Percentiles rank a stretch among this genome's conserved stretches.
Conservation (phyloP, 2,329 filamentous ascomycete species). For the Conoideocrella luteorostrata region DNA sequence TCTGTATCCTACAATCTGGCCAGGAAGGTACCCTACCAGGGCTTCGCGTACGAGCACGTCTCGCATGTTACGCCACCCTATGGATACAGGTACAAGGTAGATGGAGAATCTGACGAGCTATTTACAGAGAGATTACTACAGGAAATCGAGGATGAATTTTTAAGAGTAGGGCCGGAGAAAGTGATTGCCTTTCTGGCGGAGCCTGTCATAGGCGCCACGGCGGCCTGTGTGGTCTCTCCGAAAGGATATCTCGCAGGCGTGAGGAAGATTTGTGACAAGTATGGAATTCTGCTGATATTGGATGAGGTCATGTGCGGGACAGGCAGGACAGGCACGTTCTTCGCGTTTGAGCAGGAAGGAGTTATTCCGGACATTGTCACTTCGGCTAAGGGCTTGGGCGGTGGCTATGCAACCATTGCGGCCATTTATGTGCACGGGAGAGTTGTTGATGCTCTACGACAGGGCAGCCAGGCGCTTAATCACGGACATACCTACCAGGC, state of each 20-base stretch:
- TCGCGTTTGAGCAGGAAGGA: conserved; percentile 58
- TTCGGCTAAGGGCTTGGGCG: conserved; percentile 60
- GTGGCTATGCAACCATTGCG: conserved; percentile 43
- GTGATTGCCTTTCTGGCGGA: conserved; percentile 45
- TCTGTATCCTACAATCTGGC: conserved; percentile 27
- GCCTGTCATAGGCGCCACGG: conserved; percentile 40
- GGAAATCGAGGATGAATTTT: conserved; percentile 43
- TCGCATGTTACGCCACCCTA: conserved; percentile 20
- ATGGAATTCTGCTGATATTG: conserved; percentile 49
- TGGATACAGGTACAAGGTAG: conserved; percentile 5
- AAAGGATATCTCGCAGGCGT: conserved; percentile 50
- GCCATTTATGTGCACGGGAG: conserved; percentile 2
- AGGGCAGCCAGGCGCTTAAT: conserved; percentile 8
- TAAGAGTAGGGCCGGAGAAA: conserved; percentile 35
- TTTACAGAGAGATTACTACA: conserved; percentile 33
- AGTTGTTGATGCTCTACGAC: conserved; percentile 6
- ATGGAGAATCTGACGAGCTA: conserved; percentile 29
- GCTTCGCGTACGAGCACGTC: conserved; percentile 18
- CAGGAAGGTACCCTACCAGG: conserved; percentile 21
- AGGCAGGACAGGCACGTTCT: conserved; percentile 53
- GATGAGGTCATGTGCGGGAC: conserved; percentile 65
- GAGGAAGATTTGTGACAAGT: conserved; percentile 44
- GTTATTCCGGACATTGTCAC: conserved; percentile 56
- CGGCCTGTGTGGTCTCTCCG: conserved; percentile 45
- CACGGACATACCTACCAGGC: conserved; percentile 22